Base-by-base conservation (phyloP, 2,329 filamentous ascomycete species). In the Cladorrhinum sp. region DNA sequence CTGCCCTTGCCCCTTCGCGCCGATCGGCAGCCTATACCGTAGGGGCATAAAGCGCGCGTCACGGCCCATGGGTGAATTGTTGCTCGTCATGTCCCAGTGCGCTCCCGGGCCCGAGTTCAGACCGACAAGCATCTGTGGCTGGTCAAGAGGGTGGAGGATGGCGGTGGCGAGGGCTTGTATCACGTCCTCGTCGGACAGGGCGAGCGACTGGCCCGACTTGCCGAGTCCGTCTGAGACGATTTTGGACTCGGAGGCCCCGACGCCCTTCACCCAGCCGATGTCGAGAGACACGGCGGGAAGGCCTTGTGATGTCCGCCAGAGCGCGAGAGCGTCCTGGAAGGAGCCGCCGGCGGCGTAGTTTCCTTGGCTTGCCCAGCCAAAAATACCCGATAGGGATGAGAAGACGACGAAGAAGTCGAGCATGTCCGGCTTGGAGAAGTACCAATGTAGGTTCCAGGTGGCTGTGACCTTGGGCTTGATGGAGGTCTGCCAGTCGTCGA, bases 201-300 rank as follows among this genome's bases (percentile, higher is more conserved):
- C 29, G 18, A 50, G 27, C 13, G 55, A 25, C 18, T 59, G 24
- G 3, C 41, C 50, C 4, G 5, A 4, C 36, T 41, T 41, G 36
- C 36, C 16, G 16, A 45, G 16, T 7, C 16, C 16, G 16, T 18
- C 18, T 16, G 16, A n/a, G n/a, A n/a, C 41, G 3, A 45, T 10
- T 7, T 22, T 20, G n/a, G 41, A 3, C 8, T 36, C 22, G 12
- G 49, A 51, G 10, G 51, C 51, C 7, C 57, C 57, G 10, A 59
- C 57, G 6, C 38, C 51, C 50, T 50, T 25, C n/a, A 67, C 59
- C 20, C 56, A 50, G 1, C 70, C 71, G 8, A 75, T 61, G 13
- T 67, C 67, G 77, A 78, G 67, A 76, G 0, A 75, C 61, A 2
- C 59, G 29, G 18, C 58, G 38, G 16, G 62, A 50, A 12, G 65